Base-by-base conservation (phyloP, 768 basidiomycete genomes). In the Dentipellis sp. region DNA sequence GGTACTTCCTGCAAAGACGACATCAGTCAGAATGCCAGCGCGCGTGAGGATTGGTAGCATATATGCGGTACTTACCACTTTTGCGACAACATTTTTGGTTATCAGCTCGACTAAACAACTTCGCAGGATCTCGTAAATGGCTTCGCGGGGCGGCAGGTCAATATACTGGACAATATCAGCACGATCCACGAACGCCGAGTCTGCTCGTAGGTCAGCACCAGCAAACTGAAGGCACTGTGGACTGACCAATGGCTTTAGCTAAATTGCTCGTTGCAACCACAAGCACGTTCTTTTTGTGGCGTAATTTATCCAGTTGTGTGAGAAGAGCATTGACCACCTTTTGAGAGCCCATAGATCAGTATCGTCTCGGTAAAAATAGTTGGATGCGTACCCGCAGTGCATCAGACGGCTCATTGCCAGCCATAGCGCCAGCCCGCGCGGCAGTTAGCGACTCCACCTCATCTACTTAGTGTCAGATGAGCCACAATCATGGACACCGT, bases 231-330 rank as follows among this genome's bases (percentile, higher is more conserved):
- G 47, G 14, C 49, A 21, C 29, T 47, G 38, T 4, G 2, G 21
- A 61, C 77, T 53, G 58, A 93, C 94, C 94, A 55, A 99, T 99
- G 0, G 97, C 93, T 64, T 91, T 88, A 0, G 86, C 84, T 6
- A 99, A 80, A 70, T 98, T 99, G 55, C 93, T 95, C 0, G 97
- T 99, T 5, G 97, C 86, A 85, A 99, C 89, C 21, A 99, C 86
- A 21, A 98, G 74, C 2, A 94, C 93, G 65, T 99, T 99, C 72
- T 91, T 95, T 51, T 83, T 81, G 61, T 91, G 87, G 66, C 89
- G 92, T 16, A 99, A 75, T 69, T 94, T 97, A 74, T 99, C 97
- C 7, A 99, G 78, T 71, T 98, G 95, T 0, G 97, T 98, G 9
- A 99, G 76, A 2, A 99, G 81, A 0, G 97, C 97, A 68, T 98